A percentile compares a stretch with the other conserved stretches of the same genome.
Evolutionary conservation across 495 filamentous ascomycete genomes (phyloP).

Genomic region (Chaetomidium leptoderma): DNA sequence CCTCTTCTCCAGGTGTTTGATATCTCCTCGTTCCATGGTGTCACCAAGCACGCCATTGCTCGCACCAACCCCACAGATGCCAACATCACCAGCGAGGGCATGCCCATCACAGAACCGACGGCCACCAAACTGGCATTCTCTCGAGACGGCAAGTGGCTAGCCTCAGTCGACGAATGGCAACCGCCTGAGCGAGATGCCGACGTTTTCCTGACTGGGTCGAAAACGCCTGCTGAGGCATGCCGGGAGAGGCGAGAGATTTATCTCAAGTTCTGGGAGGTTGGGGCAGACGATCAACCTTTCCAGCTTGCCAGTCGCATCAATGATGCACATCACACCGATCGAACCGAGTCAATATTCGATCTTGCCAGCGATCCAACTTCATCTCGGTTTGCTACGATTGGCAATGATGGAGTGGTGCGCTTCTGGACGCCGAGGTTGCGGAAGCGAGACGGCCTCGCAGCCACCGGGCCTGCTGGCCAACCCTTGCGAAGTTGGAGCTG

Average conservation of each 20-base stretch:
- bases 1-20: constrained; percentile 74
- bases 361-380: constrained; percentile 62
- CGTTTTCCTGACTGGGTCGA: constrained; percentile 39
- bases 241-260: constrained; percentile 64
- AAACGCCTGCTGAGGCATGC: constrained; percentile 31
- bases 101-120: constrained; percentile 66
- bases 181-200: constrained; percentile 62
- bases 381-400: constrained; percentile 75
- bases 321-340: constrained; percentile 61
- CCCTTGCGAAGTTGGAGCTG: constrained; percentile 69
- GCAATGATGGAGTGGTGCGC: constrained; percentile 69
- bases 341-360: constrained; percentile 59
- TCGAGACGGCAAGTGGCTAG: constrained; percentile 81
- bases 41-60: constrained; percentile 80
- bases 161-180: constrained; percentile 84
- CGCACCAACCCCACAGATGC: constrained; percentile 80
- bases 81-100: constrained; percentile 65
- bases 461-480: constrained; percentile 50
- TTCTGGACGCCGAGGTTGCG: constrained; percentile 71
- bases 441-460: constrained; percentile 56
- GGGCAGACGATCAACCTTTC: constrained; percentile 56
- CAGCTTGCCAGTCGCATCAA: constrained; percentile 77
- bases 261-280: constrained; percentile 88
- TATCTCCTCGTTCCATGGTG: constrained; percentile 61
- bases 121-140: constrained; percentile 68